Percentiles rank a stretch among this genome's conserved stretches.
Evolutionary conservation across 2,329 filamentous ascomycete species (phyloP).

Genomic region (Pseudogymnoascus sp.): DNA sequence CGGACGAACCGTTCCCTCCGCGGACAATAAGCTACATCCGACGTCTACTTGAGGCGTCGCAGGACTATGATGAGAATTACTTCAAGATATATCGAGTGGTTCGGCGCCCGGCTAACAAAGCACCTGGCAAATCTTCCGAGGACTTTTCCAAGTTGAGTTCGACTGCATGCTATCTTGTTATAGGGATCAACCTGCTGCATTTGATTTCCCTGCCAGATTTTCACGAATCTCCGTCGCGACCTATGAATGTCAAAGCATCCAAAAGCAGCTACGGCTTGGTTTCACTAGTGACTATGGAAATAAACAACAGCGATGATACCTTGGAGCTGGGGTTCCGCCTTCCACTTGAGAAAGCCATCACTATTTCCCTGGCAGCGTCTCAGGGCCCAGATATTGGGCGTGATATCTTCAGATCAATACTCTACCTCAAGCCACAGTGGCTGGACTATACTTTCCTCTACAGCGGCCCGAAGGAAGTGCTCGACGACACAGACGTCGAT

Average conservation of each 20-base stretch:
- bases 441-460: constrained; percentile 56
- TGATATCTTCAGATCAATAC: constrained; percentile 52
- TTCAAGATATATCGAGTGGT: constrained; percentile 65
- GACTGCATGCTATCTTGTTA: constrained; percentile 59
- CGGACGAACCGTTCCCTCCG: constrained; percentile 47
- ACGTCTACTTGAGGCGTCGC: constrained; percentile 54
- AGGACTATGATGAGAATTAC: constrained; percentile 60
- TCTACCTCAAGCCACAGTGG: constrained; percentile 60
- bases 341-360: constrained; percentile 48
- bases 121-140: constrained; percentile 51
- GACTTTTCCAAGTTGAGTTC: constrained; percentile 59
- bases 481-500: constrained; percentile 38
- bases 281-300: constrained; percentile 50
- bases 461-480: constrained; percentile 48
- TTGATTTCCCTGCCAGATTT: constrained; percentile 58
- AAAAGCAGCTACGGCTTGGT: constrained; percentile 54
- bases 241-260: constrained; percentile 36
- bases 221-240: constrained; percentile 39
- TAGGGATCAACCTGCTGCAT: constrained; percentile 64
- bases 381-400: constrained; percentile 58
- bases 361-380: constrained; percentile 55
- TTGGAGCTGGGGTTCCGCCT: constrained; percentile 58
- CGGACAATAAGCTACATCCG: constrained; percentile 56
- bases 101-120: constrained; percentile 48
- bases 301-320: constrained; percentile 56